A percentile compares a stretch with the other conserved stretches of the same genome.
Evolutionary conservation across 2,329 filamentous ascomycete species (phyloP).

Genomic region (Colletotrichum filicis): DNA sequence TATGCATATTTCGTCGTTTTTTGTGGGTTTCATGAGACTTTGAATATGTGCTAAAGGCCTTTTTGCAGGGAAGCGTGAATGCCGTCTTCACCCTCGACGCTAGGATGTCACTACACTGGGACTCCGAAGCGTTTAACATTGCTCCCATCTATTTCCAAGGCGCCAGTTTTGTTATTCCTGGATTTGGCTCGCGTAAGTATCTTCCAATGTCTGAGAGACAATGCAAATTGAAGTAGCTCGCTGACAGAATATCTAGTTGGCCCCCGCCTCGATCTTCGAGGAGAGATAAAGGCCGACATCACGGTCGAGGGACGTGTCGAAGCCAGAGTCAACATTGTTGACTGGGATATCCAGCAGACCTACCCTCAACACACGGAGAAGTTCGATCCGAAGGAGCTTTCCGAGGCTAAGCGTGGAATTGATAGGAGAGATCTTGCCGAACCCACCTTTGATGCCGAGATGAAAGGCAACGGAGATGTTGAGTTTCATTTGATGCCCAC

Average conservation of each 20-base stretch:
- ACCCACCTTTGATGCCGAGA: no score
- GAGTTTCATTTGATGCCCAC: no score
- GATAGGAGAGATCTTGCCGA: no score
- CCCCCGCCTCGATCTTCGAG: no score
- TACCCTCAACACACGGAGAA: no score
- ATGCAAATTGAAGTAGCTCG: no score
- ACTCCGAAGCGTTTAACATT: neutral
- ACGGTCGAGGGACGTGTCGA: slow-evolving; percentile 39
- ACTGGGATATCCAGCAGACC: slow-evolving; percentile 32
- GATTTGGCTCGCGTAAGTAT: no score
- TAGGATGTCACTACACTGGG: neutral
- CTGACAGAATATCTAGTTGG: no score
- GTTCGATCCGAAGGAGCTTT: no score
- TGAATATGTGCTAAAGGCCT: neutral
- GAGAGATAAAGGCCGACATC: slow-evolving; percentile 35
- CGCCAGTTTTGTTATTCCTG: neutral
- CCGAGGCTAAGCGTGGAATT: no score
- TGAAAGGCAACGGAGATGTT: no score
- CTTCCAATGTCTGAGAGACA: no score
- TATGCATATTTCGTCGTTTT: neutral
- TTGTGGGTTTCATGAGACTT: neutral
- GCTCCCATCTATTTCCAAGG: neutral
- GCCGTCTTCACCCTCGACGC: neutral
- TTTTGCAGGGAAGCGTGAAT: neutral
- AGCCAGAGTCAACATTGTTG: slow-evolving; percentile 40